These are phyloP conservation scores for Shiraia bambusicola DNA, from an alignment of 2,329 filamentous ascomycete species.

Conservation along the genomic window DNA sequence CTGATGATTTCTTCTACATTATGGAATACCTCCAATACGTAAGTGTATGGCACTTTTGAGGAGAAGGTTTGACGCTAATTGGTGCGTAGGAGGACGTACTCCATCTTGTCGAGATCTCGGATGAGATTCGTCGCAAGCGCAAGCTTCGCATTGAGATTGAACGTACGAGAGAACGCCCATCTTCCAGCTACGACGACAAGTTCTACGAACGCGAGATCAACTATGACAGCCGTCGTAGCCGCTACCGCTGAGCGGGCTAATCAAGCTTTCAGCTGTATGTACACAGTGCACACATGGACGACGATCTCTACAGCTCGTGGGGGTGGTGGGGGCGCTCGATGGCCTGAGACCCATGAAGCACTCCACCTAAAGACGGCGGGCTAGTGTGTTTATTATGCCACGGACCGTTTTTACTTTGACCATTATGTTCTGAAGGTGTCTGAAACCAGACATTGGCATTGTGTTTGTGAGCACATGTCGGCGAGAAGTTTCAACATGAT, in stretches of 20 bases:
- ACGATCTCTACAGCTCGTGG: background rate
- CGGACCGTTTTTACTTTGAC: slow-evolving; percentile 12
- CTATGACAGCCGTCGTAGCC: slow-evolving; percentile 54
- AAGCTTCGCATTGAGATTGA: slow-evolving; percentile 64
- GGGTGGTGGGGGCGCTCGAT: too few species aligned
- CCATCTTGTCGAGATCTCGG: slow-evolving; percentile 77
- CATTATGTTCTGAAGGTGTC: slow-evolving; percentile 9
- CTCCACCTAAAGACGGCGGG: slow-evolving; percentile 1
- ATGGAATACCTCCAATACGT: slow-evolving; percentile 89
- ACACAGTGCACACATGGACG: too few species aligned
- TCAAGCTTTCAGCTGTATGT: background rate
- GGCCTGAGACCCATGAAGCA: slow-evolving; percentile 1
- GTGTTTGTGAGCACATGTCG: slow-evolving; percentile 7
- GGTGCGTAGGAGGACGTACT: slow-evolving; percentile 75
- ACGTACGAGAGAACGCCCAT: slow-evolving; percentile 53
- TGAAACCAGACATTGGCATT: slow-evolving; percentile 1
- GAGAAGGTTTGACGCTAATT: slow-evolving; percentile 11
- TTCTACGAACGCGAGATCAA: slow-evolving; percentile 69
- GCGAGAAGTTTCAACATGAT: slow-evolving; percentile 34
- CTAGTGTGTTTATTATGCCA: slow-evolving; percentile 20
- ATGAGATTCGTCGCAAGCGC: slow-evolving; percentile 72
- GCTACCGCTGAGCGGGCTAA: slow-evolving; percentile 39
- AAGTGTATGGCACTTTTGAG: slow-evolving; percentile 47
- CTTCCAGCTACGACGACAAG: slow-evolving; percentile 60
- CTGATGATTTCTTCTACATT: slow-evolving; percentile 84